Percentiles rank a stretch among this genome's conserved stretches.
These are phyloP conservation scores for Colletotrichum costaricense DNA, from an alignment of 2,329 filamentous ascomycete species.

Conservation along the genomic window DNA sequence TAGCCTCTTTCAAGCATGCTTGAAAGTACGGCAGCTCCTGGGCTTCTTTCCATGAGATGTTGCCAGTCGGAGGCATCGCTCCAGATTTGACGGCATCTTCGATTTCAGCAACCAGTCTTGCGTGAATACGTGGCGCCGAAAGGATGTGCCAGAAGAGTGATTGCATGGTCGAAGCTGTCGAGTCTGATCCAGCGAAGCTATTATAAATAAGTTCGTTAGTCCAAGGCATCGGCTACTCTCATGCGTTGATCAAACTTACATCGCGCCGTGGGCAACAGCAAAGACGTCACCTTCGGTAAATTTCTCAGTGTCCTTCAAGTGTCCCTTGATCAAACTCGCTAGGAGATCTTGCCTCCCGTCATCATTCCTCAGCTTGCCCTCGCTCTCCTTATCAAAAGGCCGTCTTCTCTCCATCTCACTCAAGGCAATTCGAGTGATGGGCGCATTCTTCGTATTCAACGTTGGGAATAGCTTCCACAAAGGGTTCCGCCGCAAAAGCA, in stretches of 20 bases:
- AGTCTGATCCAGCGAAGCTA: slow-evolving; percentile 70
- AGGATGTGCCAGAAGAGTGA: slow-evolving; percentile 65
- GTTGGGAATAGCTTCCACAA: slow-evolving; percentile 51
- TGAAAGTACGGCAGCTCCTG: slow-evolving; percentile 65
- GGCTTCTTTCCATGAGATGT: slow-evolving; percentile 59
- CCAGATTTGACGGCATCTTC: slow-evolving; percentile 49
- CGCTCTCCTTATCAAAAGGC: slow-evolving; percentile 58
- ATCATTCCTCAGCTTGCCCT: slow-evolving; percentile 50
- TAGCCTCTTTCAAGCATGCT: slow-evolving; percentile 66
- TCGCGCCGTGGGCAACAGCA: slow-evolving; percentile 67
- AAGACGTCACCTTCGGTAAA: slow-evolving; percentile 66
- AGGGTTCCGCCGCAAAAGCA: slow-evolving; percentile 60
- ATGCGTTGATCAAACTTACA: slow-evolving; percentile 50
- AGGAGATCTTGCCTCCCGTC: slow-evolving; percentile 63
- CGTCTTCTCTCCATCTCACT: slow-evolving; percentile 60
- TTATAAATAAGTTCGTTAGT: neutral
- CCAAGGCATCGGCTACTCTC: neutral
- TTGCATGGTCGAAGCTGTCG: slow-evolving; percentile 69
- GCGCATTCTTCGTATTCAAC: slow-evolving; percentile 55
- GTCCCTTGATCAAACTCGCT: slow-evolving; percentile 62
- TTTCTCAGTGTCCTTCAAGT: slow-evolving; percentile 59
- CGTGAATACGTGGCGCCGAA: slow-evolving; percentile 54
- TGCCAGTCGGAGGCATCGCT: slow-evolving; percentile 50
- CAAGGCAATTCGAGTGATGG: slow-evolving; percentile 63
- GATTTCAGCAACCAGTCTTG: slow-evolving; percentile 55